phyloP scores from a whole-genome alignment of 495 filamentous ascomycete species.

The Beverwykella pulmonaria region DNA sequence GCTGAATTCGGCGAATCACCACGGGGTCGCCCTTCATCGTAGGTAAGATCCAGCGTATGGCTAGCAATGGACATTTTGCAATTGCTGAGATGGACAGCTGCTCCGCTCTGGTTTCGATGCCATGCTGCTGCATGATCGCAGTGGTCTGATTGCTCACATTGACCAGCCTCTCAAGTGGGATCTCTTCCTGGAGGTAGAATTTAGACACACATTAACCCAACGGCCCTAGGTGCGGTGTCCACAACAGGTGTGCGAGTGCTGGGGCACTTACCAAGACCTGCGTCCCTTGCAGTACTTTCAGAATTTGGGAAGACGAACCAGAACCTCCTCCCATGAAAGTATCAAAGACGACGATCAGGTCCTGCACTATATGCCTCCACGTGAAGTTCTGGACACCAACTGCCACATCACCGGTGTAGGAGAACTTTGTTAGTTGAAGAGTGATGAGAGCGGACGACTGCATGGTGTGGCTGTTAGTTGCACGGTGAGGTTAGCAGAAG shows the following conservation, averaged over 20 bases:
- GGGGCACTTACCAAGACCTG: constrained; percentile 47
- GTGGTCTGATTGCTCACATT: constrained; percentile 7
- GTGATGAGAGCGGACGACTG: constrained; percentile 11
- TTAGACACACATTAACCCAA: not conserved
- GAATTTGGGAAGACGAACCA: constrained; percentile 15
- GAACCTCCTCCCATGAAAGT: constrained; percentile 34
- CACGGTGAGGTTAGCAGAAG: constrained; percentile 8
- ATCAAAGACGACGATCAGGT: constrained; percentile 48
- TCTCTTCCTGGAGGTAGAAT: constrained; percentile 18
- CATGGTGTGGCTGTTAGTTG: constrained; percentile 9
- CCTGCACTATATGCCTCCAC: constrained; percentile 39
- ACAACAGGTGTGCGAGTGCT: not conserved
- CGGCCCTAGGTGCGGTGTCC: not conserved
- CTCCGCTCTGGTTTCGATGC: constrained; percentile 22
- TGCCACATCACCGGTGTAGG: constrained; percentile 31
- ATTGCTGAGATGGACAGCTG: constrained; percentile 38
- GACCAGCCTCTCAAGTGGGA: constrained; percentile 27
- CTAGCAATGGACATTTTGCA: constrained; percentile 29
- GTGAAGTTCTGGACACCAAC: constrained; percentile 28
- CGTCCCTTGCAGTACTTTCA: constrained; percentile 49
- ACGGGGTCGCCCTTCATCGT: constrained; percentile 27
- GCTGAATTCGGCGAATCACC: constrained; percentile 52
- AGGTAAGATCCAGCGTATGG: constrained; percentile 34
- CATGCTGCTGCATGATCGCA: constrained; percentile 5
- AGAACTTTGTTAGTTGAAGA: constrained; percentile 40